Evolutionary conservation across 2,329 filamentous ascomycete genomes (phyloP), one percentile per base, ranked within the genome.

Genomic region (Xylaria sp.): DNA sequence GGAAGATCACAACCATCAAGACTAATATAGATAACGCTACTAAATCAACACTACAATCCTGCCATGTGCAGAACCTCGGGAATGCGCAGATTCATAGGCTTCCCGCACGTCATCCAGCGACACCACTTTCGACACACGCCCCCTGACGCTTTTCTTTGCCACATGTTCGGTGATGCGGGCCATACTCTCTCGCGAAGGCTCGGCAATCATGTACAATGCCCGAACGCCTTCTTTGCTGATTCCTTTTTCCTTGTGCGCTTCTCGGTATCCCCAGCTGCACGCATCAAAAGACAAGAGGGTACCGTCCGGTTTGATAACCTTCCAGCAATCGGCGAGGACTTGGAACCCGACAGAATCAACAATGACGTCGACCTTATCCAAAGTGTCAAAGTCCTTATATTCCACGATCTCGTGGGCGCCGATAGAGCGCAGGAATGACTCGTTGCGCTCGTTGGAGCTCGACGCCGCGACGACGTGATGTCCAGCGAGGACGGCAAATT

Each of bases 161-260:
- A 50, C 46, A 30, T 50, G 46, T 50, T 30, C 25, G 12, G 46
- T 18, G 18, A 50, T 50, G 25, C 46, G 46, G 10, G 46, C 23
- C 46, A 50, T 50, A 28, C 46, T 50, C 13, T 50, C 46, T 30
- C 46, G 23, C 46, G 46, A 50, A 50, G 46, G 46, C 46, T 50
- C 46, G 12, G 23, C 46, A 50, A 50, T 50, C 23, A 50, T 30
- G 25, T 50, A 50, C 4, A 50, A 5, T 50, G 46, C 46, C 25
- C 46, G 23, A 30, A 50, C 23, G 23, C 23, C 46, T 18, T 50
- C 46, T 30, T 50, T 50, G 46, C 25, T 25, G 23, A 50, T 50
- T 18, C 46, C 46, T 4, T 50, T 50, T 18, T 30, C 46, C 12
- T 50, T 50, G 46, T 50, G 46, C 4, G n/a, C 46, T 50, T 50